These are phyloP conservation scores for Claviceps capensis DNA, from an alignment of 2,329 filamentous ascomycete genomes.

Conservation along the genomic window DNA sequence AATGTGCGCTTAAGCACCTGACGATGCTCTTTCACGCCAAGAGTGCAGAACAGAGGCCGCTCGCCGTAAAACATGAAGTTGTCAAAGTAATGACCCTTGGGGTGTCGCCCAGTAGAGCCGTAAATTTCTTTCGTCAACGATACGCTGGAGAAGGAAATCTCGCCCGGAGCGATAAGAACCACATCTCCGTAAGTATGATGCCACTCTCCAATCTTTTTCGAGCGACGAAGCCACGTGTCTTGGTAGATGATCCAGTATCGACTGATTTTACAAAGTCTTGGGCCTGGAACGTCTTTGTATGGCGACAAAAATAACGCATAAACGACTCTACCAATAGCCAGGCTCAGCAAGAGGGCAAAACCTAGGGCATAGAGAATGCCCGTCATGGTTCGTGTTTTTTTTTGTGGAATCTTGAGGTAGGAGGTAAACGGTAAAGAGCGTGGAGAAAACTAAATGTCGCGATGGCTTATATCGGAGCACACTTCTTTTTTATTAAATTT, in stretches of 20 bases:
- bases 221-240: conserved; percentile 1
- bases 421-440: too few species aligned
- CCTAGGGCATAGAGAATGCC: not conserved
- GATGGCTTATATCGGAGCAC: not conserved
- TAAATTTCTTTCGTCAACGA: conserved; percentile 3
- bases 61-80: conserved; percentile 3
- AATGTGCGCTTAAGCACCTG: conserved; percentile 3
- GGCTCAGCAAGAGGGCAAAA: not conserved
- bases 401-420: not conserved
- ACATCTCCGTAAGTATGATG: conserved; percentile 3
- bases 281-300: conserved; percentile 1
- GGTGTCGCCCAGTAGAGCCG: conserved; percentile 4
- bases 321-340: not conserved
- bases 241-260: conserved; percentile 3
- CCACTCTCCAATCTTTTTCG: conserved; percentile 3
- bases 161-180: conserved; percentile 3
- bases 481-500: not conserved
- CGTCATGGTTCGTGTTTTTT: not conserved
- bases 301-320: conserved; percentile 3
- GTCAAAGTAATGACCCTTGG: conserved; percentile 4
- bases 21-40: conserved; percentile 3
- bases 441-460: not conserved
- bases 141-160: conserved; percentile 3
- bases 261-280: conserved; percentile 3
- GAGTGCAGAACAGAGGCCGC: conserved; percentile 2